Conservation (phyloP, 1,284 basidiomycete genomes). For the Pterulicium gracile region DNA sequence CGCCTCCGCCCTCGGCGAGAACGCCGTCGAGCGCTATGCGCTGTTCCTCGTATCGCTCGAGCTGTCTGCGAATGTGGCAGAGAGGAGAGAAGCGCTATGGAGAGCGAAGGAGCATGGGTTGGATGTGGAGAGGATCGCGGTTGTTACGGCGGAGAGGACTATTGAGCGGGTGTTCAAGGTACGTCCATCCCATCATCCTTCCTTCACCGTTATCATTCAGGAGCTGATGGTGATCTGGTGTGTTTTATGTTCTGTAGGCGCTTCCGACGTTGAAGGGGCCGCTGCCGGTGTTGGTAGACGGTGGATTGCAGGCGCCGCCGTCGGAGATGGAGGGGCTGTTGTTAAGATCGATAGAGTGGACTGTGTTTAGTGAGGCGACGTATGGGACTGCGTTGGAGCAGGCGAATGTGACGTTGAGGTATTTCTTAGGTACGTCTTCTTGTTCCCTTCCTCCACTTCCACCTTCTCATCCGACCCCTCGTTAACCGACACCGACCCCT, state of each 20-base stretch:
- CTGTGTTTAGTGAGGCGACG: conserved; percentile 69
- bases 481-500: no score
- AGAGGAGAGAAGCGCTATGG: conserved; percentile 65
- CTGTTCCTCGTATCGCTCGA: conserved; percentile 82
- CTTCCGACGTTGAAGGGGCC: conserved; percentile 45
- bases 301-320: conserved; percentile 33
- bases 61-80: conserved; percentile 53
- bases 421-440: conserved; percentile 64
- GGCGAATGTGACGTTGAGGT: conserved; percentile 76
- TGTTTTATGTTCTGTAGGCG: conserved; percentile 22
- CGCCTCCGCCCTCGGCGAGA: conserved; percentile 83
- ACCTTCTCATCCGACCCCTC: not conserved
- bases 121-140: conserved; percentile 74
- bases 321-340: conserved; percentile 57
- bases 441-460: not conserved
- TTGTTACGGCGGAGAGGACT: conserved; percentile 72
- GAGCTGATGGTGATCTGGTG: conserved; percentile 5
- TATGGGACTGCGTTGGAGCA: conserved; percentile 74
- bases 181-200: conserved; percentile 15
- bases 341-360: conserved; percentile 90
- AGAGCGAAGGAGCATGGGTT: conserved; percentile 79
- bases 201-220: not conserved
- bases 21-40: conserved; percentile 88
- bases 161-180: conserved; percentile 67
- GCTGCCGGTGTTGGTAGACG: conserved; percentile 48